A percentile compares a stretch with the other conserved stretches of the same genome.
Evolutionary conservation across 225 moss, liverwort and hornwort species (phyloP).

Genomic region (Marchantia polymorpha): DNA sequence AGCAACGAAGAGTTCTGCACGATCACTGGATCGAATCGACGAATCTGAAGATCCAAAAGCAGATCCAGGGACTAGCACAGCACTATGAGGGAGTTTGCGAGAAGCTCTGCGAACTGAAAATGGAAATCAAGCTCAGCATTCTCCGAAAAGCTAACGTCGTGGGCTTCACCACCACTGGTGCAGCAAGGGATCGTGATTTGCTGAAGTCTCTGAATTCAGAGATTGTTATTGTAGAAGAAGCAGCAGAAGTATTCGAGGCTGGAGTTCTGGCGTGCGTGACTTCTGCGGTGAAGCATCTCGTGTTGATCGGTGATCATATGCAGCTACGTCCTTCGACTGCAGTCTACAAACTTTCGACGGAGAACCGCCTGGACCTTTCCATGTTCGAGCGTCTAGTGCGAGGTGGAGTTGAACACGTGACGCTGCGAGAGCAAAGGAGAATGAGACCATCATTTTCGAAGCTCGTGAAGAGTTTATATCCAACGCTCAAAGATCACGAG

Average conservation of each 20-base stretch:
- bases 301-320: conserved; percentile 52
- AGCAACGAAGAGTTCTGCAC: conserved; percentile 32
- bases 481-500: conserved; percentile 29
- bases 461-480: conserved; percentile 40
- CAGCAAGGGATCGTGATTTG: conserved; percentile 32
- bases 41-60: background rate
- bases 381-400: conserved; percentile 51
- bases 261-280: conserved; percentile 41
- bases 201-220: conserved; percentile 44
- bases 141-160: conserved; percentile 43
- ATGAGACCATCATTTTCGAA: conserved; percentile 48
- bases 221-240: conserved; percentile 55
- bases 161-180: conserved; percentile 51
- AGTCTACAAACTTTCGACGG: conserved; percentile 23
- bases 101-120: conserved; percentile 15
- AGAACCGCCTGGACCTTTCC: conserved; percentile 48
- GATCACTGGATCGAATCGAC: conserved; percentile 42
- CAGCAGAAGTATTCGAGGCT: conserved; percentile 50
- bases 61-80: conserved; percentile 4
- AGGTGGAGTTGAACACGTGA: conserved; percentile 45
- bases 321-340: conserved; percentile 49
- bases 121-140: conserved; percentile 34
- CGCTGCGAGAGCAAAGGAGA: conserved; percentile 44
- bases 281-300: conserved; percentile 39
- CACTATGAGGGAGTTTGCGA: conserved; percentile 38